Evolutionary conservation across 495 filamentous ascomycete genomes (phyloP).

Genomic region (Daldinia concentrica): DNA sequence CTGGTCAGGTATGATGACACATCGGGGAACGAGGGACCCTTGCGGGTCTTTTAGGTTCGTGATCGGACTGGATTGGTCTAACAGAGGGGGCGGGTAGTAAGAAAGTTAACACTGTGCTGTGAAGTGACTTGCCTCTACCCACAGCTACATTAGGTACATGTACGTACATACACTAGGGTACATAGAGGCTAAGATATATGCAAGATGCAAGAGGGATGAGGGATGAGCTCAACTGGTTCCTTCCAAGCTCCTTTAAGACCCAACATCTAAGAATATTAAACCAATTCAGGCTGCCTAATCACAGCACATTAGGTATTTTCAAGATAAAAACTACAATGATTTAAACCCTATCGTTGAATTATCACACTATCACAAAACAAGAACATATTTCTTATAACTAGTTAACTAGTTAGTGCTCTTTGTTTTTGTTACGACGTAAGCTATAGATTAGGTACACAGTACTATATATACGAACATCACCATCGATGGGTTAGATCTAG

Average conservation of each 20-base stretch:
- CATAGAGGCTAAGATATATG: conserved; percentile 6
- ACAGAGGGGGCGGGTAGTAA: conserved; percentile 4
- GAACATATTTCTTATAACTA: background rate
- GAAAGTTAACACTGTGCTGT: conserved; percentile 22
- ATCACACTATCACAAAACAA: background rate
- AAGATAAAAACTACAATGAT: no score
- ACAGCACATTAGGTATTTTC: background rate
- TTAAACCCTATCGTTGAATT: no score
- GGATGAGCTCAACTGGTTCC: conserved; percentile 13
- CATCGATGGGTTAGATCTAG: conserved; percentile 27
- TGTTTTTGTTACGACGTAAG: background rate
- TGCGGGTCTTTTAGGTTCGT: conserved; percentile 14
- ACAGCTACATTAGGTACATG: background rate
- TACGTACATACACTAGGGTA: conserved; percentile 3
- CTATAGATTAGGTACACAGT: background rate
- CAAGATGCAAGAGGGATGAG: conserved; percentile 9
- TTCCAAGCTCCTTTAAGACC: conserved; percentile 6
- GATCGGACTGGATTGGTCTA: conserved; percentile 25
- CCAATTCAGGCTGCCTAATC: background rate
- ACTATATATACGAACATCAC: background rate
- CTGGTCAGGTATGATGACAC: conserved; percentile 35
- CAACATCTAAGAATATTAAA: background rate
- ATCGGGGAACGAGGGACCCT: conserved; percentile 40
- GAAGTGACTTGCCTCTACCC: background rate
- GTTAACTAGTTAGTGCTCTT: no score